phyloP scores from a whole-genome alignment of 208 protist species.

The Lotmaria passim region DNA sequence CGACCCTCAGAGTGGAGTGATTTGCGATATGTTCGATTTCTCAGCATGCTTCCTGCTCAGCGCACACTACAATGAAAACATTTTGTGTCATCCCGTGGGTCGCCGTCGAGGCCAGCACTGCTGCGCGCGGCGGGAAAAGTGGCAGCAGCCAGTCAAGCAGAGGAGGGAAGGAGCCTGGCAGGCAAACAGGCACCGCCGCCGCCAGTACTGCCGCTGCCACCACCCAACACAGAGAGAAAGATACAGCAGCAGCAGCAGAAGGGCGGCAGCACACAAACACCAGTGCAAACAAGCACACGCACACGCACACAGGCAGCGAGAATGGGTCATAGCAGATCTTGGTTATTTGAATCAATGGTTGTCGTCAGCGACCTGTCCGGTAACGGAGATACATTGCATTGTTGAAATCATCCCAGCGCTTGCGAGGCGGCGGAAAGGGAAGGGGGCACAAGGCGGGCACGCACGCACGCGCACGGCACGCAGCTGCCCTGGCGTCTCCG shows the following conservation, averaged over 20 bases:
- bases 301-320: neutral
- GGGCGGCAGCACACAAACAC: neutral
- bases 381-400: conserved; percentile 50
- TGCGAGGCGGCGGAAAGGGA: neutral
- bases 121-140: neutral
- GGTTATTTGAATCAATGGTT: conserved; percentile 68
- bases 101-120: neutral
- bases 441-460: neutral
- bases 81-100: conserved; percentile 22
- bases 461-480: neutral
- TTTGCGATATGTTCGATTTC: conserved; percentile 42
- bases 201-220: too few species aligned
- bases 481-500: conserved; percentile 27
- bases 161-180: neutral
- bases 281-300: neutral
- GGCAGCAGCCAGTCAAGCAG: neutral
- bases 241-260: neutral
- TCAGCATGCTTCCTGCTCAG: conserved; percentile 35
- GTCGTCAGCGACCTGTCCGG: conserved; percentile 60
- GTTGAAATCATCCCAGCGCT: conserved; percentile 16
- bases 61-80: conserved; percentile 37
- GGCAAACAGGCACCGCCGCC: too few species aligned
- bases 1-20: conserved; percentile 36
- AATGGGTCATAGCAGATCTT: conserved; percentile 80
- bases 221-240: neutral